Base-by-base conservation (phyloP, 1,284 basidiomycete genomes). In the Rugosomyces carneus region DNA sequence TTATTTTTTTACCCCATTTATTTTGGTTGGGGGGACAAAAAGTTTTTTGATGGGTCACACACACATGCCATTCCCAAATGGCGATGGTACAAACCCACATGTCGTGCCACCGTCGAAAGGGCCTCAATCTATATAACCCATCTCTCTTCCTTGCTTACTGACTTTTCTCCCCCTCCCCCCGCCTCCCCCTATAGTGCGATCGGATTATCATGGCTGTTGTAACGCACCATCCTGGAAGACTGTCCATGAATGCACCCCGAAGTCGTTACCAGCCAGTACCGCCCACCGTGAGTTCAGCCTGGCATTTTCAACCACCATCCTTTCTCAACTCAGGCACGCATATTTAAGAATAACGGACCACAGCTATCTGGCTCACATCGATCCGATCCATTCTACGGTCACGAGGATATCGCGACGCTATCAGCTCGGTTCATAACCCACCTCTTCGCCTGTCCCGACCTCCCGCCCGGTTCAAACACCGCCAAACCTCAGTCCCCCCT, bases 351-450 rank as follows among this genome's bases (percentile, higher is more conserved):
- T 51, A 47, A 27, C 37, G 16, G 31, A 15, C 24, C 48, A 2
- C 52, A 45, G 24, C 18, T 40, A 11, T 49, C 49, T 24, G 48
- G 29, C 53, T 47, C 48, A 52, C 44, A 61, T 62, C 49, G 48
- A 8, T 54, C 53, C 43, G 88, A 92, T 62, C 81, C 81, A 0
- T 93, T 76, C 63, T 89, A 92, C 64, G 88, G 91, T 20, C 85
- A 92, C 60, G 86, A 89, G 65, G 70, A 72, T 37, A 71, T 79
- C 55, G 58, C 78, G 0, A 77, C 78, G 37, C 67, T 89, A 40
- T 81, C 83, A 50, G 80, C 76, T 0, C 72, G 83, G 0, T 93
- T 92, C 59, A 89, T 93, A 9, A 86, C 85, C 1, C 77, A 90
- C 61, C 72, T 89, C 0, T 89, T 88, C 55, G 79, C 81, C 0